Evolutionary conservation across 23 red algal species (phyloP), one percentile per base, ranked within the genome.

Genomic region (Porphyridium purpureum): DNA sequence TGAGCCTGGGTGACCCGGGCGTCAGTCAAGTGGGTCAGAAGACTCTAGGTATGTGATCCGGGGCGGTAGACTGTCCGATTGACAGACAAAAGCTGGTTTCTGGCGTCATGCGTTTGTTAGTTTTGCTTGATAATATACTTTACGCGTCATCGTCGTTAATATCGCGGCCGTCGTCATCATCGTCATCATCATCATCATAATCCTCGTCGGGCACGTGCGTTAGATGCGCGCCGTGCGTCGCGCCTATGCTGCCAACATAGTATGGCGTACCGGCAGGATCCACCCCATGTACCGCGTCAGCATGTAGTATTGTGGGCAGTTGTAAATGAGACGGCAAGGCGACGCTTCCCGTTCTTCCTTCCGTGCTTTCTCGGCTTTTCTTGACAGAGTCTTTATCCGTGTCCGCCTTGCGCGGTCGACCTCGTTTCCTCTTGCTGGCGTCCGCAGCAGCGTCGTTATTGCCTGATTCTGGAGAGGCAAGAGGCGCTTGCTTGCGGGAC

Each of bases 391-490:
- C 24, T 15, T 20, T 5, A 33, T 17, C 49, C 47, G 47, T 26
- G 25, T 2, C 4, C 19, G 11, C 47, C 17, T 15, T 55, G 8
- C 38, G 15, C 51, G 33, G 51, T 55, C 51, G 11, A 34, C 19
- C 51, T 55, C 33, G 11, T 34, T 40, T 55, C 51, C 29, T 55
- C 19, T 55, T 55, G 11, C 11, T 28, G 15, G 51, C 27, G 0
- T 20, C 5, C 35, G 9, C 53, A 57, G 29, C 7, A 57, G 19
- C 29, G 5, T 5, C 53, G 53, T 24, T 15, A n/a, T n/a, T n/a
- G n/a, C n/a, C n/a, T n/a, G n/a, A n/a, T n/a, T n/a, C n/a, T n/a
- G n/a, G n/a, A n/a, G n/a, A n/a, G n/a, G n/a, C n/a, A n/a, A n/a
- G n/a, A n/a, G n/a, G n/a, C n/a, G n/a, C n/a, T n/a, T n/a, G n/a